phyloP scores from a whole-genome alignment of 495 filamentous ascomycete species.

The Aspergillus coremiiformis region DNA sequence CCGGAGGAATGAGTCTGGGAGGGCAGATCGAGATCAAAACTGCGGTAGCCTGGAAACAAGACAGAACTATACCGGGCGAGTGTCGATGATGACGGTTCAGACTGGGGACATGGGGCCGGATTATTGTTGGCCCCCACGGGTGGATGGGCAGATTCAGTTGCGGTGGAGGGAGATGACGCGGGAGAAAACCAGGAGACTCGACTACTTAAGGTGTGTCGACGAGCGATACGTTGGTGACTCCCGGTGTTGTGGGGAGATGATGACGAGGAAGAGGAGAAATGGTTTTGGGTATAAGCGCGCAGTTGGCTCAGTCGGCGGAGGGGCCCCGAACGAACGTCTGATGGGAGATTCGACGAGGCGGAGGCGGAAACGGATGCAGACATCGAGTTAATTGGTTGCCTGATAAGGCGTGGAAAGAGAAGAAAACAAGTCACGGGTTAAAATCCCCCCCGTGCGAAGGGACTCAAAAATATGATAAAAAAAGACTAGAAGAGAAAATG shows the following conservation, averaged over 20 bases:
- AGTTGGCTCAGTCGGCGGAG: constrained; percentile 69
- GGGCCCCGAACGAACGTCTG: constrained; percentile 47
- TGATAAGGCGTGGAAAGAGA: not conserved
- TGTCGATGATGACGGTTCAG: constrained; percentile 25
- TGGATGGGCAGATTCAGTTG: constrained; percentile 21
- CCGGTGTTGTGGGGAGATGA: constrained; percentile 22
- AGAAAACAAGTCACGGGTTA: not conserved
- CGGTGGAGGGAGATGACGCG: constrained; percentile 9
- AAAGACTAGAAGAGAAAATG: too few relatives aligned
- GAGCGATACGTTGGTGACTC: constrained; percentile 15
- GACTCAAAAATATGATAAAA: too few relatives aligned
- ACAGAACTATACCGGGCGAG: constrained; percentile 33
- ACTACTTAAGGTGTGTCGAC: constrained; percentile 30
- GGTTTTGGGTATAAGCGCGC: constrained; percentile 61
- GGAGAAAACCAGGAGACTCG: constrained; percentile 35
- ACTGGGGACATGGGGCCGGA: constrained; percentile 30
- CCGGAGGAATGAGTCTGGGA: constrained; percentile 21
- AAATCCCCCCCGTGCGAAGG: not conserved
- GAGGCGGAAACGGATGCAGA: constrained; percentile 38
- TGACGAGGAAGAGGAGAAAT: constrained; percentile 45
- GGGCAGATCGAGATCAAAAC: constrained; percentile 18
- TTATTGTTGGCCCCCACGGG: constrained; percentile 22
- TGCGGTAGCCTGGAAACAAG: constrained; percentile 23
- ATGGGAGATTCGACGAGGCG: constrained; percentile 22
- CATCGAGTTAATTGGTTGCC: constrained; percentile 13